Conservation (phyloP, 208 protist genomes). For the Wallacemonas sp. region DNA sequence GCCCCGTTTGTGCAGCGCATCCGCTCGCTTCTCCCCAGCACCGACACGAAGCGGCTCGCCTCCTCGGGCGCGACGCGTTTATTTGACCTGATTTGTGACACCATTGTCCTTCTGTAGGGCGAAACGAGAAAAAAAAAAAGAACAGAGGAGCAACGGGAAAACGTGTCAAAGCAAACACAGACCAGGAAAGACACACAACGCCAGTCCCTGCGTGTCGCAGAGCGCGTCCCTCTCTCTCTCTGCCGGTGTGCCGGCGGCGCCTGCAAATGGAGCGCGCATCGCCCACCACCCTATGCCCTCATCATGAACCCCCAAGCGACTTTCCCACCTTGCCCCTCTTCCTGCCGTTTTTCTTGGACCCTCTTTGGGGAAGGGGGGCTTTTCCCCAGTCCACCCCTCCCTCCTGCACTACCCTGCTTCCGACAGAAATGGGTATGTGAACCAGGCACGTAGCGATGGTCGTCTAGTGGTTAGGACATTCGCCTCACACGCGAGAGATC, state of each 20-base stretch:
- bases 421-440: not conserved
- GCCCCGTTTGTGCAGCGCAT: conserved; percentile 20
- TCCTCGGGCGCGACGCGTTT: conserved; percentile 11
- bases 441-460: conserved; percentile 65
- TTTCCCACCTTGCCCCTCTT: too few species aligned
- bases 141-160: not conserved
- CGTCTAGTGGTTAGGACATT: conserved; percentile 96
- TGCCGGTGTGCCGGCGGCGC: too few species aligned
- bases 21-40: conserved; percentile 17
- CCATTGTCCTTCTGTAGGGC: conserved; percentile 10
- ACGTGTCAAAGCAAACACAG: not conserved
- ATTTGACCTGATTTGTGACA: conserved; percentile 14
- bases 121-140: not conserved
- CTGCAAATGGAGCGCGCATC: too few species aligned
- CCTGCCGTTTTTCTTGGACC: too few species aligned
- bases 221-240: too few species aligned
- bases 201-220: too few species aligned
- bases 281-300: too few species aligned
- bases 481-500: conserved; percentile 94
- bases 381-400: not conserved
- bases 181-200: not conserved
- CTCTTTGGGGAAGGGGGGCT: too few species aligned
- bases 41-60: conserved; percentile 21
- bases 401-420: not conserved
- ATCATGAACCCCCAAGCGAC: too few species aligned